Evolutionary conservation across 2,329 filamentous ascomycete genomes (phyloP), one percentile per base, ranked within the genome.

Genomic region (Penicillium sp.): DNA sequence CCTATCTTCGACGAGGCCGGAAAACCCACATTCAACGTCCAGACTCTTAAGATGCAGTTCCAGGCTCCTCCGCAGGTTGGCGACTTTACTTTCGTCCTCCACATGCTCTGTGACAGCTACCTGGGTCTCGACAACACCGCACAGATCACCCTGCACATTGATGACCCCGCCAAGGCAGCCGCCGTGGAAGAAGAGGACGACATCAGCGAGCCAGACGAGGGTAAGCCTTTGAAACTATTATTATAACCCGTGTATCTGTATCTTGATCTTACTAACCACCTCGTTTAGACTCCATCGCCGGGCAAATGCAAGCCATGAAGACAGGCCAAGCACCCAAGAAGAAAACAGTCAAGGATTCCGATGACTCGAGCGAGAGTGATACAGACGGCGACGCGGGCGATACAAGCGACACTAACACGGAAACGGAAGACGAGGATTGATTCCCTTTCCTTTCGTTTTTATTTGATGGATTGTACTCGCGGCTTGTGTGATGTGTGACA

Each of bases 1-100:
- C 88, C 89, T 27, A 84, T 96, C 28, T 87, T 93, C 56, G 84
- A 87, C 60, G 83, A 83, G 34, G 80, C 84, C 54, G 89, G 88
- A 61, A 88, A 87, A 67, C 92, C 92, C 2, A 97, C 93, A 2
- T 99, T 89, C 75, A 86, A 91, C 63, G 86, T 99, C 74, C 91
- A 97, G 71, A 99, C 93, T 3, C 78, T 97, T 64, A 97, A 95
- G 78, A 92, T 95, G 69, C 89, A 96, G 69, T 99, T 99, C 71
- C 89, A 92, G 58, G 92, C 93, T 1, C 93, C 93, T 36, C 90
- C 92, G 19, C 88, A 95, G 67, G 82, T 89, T 4, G 93, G 92
- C 38, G 87, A 91, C 69, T 99, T 95, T 74, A 91, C 88, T 1
- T 99, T 99, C 67, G 87, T 90, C 53, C 88, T 97, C 84, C 87